Evolutionary conservation across 129 eudicot species (phyloP).

Genomic region (Flaveria trinervia): DNA sequence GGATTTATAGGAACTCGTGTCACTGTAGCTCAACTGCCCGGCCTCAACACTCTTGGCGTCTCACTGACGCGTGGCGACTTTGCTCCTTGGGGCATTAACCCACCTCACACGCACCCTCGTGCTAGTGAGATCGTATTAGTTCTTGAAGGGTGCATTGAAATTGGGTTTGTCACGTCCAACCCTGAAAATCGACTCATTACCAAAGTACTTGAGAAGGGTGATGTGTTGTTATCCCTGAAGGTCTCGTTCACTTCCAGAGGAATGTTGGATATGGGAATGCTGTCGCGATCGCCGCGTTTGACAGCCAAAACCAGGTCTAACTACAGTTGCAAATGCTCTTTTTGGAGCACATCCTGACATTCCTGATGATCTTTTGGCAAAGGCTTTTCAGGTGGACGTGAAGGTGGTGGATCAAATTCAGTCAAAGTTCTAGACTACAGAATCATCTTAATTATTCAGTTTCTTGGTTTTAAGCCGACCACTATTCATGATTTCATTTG

Average conservation of each 20-base stretch:
- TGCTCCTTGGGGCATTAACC: not conserved
- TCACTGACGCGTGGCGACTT: not conserved
- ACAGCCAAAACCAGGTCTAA: slow-evolving; percentile 14
- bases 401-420: not conserved
- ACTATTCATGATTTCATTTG: not conserved
- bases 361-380: not conserved
- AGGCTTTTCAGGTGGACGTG: slow-evolving; percentile 1
- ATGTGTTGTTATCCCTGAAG: slow-evolving; percentile 1
- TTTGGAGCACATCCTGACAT: slow-evolving; percentile 16
- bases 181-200: not conserved
- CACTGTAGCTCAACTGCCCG: not conserved
- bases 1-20: not conserved
- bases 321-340: slow-evolving; percentile 1
- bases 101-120: slow-evolving; percentile 43
- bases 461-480: not conserved
- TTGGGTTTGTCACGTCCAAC: slow-evolving; percentile 8
- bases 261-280: not conserved
- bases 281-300: not conserved
- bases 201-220: slow-evolving; percentile 8
- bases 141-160: not conserved
- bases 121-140: slow-evolving; percentile 32
- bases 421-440: not conserved
- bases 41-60: slow-evolving; percentile 19
- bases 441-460: too few species aligned
- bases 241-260: slow-evolving; percentile 1